Base-by-base conservation (phyloP, 257 asterid genomes). In the Petunia secreta region DNA sequence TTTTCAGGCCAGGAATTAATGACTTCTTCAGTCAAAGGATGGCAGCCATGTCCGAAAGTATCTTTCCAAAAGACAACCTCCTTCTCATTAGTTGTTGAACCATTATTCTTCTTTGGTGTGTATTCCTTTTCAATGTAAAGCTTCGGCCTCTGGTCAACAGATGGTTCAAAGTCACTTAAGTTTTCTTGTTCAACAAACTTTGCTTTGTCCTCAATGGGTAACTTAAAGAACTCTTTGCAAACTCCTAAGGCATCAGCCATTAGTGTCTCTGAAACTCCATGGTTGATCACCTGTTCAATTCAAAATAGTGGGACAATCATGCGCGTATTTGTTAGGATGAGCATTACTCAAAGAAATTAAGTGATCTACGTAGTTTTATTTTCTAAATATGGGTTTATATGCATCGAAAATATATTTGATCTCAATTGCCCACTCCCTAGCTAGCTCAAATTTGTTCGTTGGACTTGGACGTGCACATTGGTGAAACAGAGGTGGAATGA, bases 1-100 rank as follows among this genome's bases (percentile, higher is more conserved):
- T 80, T 80, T 39, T 80, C 75, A 25, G 80, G 79, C 83, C 66
- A 80, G 44, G 58, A 55, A 40, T 59, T 60, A 9, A 80, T 59
- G 2, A 55, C 46, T 9, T 38, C 74, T 15, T 80, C 63, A 66
- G 75, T 66, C 2, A 74, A 66, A 39, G 66, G 76, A 60, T 81
- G 77, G 1, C 55, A 52, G 3, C 40, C 58, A 62, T 81, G 80
- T 46, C 71, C 58, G 53, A 75, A 25, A 39, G 65, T 74, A 48
- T 74, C 79, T 52, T 57, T 80, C 83, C 79, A 71, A 10, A 43
- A 80, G 25, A 46, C 38, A 40, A 36, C 10, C 5, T 63, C 79
- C 13, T 80, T 59, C 58, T 8, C 41, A 69, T 8, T 39, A 43
- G 34, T 14, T 1, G 25, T 80, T 39, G 83, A 25, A 58, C 58